Evolutionary conservation across 148 eudicot genomes (phyloP), one percentile per base, ranked within the genome.

Genomic region (Simmondsia chinensis): DNA sequence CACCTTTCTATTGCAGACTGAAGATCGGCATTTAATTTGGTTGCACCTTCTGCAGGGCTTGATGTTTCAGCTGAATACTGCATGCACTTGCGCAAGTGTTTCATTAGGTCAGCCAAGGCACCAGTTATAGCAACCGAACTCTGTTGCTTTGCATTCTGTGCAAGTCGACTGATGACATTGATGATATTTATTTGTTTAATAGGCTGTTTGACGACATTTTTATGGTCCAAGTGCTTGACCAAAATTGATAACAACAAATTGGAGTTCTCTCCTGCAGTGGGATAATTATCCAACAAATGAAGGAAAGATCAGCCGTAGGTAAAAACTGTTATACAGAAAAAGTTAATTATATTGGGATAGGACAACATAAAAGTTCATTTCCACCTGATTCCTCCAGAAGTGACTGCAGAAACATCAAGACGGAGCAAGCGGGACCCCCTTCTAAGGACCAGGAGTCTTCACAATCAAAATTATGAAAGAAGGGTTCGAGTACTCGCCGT

Each of bases 151-250:
- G 77, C 71, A 56, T 69, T 45, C 55, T 64, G 66, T 13, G 77
- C 76, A 54, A 86, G 75, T 62, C 75, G 76, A 20, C 65, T 68
- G 40, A 65, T 66, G 35, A 79, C 70, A 43, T 86, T 56, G 31
- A 82, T 64, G 42, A 82, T 76, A 60, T 65, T 68, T 16, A 82
- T 75, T 54, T 86, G 93, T 50, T 68, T 69, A 40, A 56, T 54
- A 23, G 83, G 87, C 68, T 73, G 83, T 43, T 71, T 86, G 62
- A 38, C 72, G 59, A 76, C 71, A 66, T 62, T 69, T 64, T 76
- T 86, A 64, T 86, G 81, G 66, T 82, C 93, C 70, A 86, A 57
- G 65, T 86, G 93, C 72, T 86, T 86, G 65, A 79, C 74, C 83
- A 82, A 59, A 52, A 76, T 66, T 9, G 83, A 78, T 22, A 86